Conservation (phyloP, 208 protist species). For the Endotrypanum monterogeii region DNA sequence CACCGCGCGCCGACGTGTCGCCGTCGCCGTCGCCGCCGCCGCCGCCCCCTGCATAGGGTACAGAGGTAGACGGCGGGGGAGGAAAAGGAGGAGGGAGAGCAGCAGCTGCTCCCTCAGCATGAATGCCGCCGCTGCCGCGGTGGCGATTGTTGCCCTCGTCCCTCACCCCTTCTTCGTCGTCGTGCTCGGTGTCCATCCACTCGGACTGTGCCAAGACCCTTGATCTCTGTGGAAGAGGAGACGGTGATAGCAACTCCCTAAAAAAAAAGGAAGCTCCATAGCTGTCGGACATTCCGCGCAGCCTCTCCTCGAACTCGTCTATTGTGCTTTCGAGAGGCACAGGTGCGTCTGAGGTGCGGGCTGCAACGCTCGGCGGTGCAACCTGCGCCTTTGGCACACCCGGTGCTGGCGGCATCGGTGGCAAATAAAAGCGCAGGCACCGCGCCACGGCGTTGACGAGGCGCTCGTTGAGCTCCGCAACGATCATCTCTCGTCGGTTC, state of each 20-base stretch:
- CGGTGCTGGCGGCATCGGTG: slow-evolving; percentile 25
- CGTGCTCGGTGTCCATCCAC: background rate
- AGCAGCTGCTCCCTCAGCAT: no score
- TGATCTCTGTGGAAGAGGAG: no score
- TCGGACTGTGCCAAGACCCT: background rate
- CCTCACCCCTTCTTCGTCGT: background rate
- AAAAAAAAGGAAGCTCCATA: no score
- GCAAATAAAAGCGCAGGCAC: slow-evolving; percentile 56
- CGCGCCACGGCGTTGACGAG: slow-evolving; percentile 50
- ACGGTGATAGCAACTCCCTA: no score
- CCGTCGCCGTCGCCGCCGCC: background rate
- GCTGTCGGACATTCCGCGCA: no score
- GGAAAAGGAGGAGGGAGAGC: background rate
- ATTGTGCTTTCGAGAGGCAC: background rate
- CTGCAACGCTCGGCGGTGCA: background rate
- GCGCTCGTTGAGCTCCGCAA: slow-evolving; percentile 55
- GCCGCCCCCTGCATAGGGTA: background rate
- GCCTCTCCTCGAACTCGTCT: background rate
- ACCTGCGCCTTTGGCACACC: slow-evolving; percentile 5
- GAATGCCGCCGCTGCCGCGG: background rate
- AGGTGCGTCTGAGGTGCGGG: background rate
- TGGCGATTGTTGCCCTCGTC: background rate
- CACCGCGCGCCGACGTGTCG: slow-evolving; percentile 12
- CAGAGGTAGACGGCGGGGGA: background rate
- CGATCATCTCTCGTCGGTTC: slow-evolving; percentile 43